Percentiles rank a stretch among this genome's conserved stretches.
Evolutionary conservation across 164 flowering plant species (phyloP).

Genomic region (Aristolochia contorta): DNA sequence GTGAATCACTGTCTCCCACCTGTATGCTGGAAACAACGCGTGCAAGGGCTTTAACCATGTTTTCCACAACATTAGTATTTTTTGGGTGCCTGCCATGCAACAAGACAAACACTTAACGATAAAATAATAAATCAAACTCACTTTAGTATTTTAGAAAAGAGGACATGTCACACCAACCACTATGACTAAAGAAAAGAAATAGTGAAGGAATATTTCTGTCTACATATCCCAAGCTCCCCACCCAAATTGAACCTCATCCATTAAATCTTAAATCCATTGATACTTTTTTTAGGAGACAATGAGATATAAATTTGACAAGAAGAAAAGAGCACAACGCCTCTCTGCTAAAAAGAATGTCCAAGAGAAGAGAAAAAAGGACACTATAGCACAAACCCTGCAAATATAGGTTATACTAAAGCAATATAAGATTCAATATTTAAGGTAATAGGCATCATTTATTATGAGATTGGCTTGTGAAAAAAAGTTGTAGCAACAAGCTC

Average conservation of each 20-base stretch:
- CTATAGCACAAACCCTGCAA: too few species aligned
- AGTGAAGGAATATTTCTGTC: not conserved
- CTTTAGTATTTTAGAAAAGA: not conserved
- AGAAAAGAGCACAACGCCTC: too few species aligned
- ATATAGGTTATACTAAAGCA: too few species aligned
- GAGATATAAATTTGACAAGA: too few species aligned
- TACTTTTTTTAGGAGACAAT: too few species aligned
- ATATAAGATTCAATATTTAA: too few species aligned
- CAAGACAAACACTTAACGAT: not conserved
- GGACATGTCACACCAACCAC: not conserved
- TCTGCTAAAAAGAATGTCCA: too few species aligned
- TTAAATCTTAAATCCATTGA: too few species aligned
- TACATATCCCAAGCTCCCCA: not conserved
- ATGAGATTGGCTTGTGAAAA: too few species aligned
- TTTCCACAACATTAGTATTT: constrained; percentile 91
- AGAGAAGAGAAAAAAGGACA: too few species aligned
- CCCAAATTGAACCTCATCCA: not conserved
- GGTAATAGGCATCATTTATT: too few species aligned
- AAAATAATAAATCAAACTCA: not conserved
- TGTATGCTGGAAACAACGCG: constrained; percentile 86
- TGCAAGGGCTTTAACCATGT: constrained; percentile 90
- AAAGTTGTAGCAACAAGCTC: too few species aligned
- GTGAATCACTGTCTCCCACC: constrained; percentile 29
- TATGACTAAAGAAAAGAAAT: not conserved
- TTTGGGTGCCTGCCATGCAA: constrained; percentile 67